These are phyloP conservation scores for Neoboletus brunneissimus DNA, from an alignment of 768 basidiomycete genomes.

Conservation along the genomic window DNA sequence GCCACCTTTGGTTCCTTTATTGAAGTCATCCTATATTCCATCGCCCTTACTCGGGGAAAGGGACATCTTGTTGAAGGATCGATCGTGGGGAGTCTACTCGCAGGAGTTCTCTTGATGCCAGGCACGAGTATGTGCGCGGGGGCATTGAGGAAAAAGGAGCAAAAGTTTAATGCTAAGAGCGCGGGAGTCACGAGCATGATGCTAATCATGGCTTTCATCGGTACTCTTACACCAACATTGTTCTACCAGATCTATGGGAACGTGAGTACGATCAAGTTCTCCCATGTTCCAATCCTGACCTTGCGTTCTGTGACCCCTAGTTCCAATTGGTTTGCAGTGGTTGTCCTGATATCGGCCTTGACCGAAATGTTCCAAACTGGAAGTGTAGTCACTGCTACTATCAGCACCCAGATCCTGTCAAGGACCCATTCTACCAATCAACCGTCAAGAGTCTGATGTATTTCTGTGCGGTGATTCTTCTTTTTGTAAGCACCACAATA, in stretches of 20 bases:
- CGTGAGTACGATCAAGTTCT: constrained; percentile 49
- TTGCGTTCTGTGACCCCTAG: constrained; percentile 39
- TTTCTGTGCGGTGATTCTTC: constrained; percentile 84
- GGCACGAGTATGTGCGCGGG: constrained; percentile 94
- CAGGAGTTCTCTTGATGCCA: constrained; percentile 96
- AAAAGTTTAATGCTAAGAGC: constrained; percentile 98
- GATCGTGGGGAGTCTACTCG: constrained; percentile 91
- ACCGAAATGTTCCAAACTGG: constrained; percentile 49
- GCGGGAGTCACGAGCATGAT: constrained; percentile 99
- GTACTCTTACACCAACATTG: constrained; percentile 88
- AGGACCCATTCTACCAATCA: constrained; percentile 95
- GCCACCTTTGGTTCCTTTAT: constrained; percentile 99
- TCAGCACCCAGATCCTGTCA: constrained; percentile 87
- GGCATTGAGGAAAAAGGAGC: constrained; percentile 88
- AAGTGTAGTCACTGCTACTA: constrained; percentile 92
- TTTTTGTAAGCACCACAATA: constrained; percentile 64
- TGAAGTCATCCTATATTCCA: constrained; percentile 89
- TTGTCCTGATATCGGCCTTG: constrained; percentile 50
- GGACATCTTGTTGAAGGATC: constrained; percentile 95
- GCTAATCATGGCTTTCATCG: constrained; percentile 99
- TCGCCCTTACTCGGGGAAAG: constrained; percentile 87
- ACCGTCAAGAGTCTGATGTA: constrained; percentile 96
- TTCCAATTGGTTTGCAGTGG: constrained; percentile 85
- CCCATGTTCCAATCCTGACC: neutral
- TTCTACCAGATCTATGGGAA: constrained; percentile 99